Evolutionary conservation across 345 rosid genomes (phyloP), one percentile per base, ranked within the genome.

Genomic region (Pistacia vera): DNA sequence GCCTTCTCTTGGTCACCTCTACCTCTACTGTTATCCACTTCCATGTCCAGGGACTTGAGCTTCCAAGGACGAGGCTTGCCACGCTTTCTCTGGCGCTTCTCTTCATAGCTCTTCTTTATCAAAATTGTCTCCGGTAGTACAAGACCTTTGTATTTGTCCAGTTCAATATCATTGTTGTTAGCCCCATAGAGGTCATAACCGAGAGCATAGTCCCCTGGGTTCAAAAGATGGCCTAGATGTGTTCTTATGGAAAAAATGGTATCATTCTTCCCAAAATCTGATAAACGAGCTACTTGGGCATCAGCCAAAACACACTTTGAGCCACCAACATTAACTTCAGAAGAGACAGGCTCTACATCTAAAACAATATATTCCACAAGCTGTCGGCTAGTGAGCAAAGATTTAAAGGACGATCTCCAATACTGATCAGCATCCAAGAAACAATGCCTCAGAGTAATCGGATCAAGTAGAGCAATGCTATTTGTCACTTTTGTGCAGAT

Each of bases 221-320:
- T 61, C 59, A 72, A 36, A 62, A 72, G 68, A 61, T 61, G 75
- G 67, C 75, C 75, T 11, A 72, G 68, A 48, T 72, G 68, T 11
- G 75, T 72, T 48, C 58, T 72, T 48, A 72, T 61, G 4, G 46
- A 61, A 67, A 72, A 72, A 61, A 72, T 72, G 30, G 41, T 72
- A 72, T 72, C 75, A 11, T 72, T 72, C 48, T 72, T 72, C 58
- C 75, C 75, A 11, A 72, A 72, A 61, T 72, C 75, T 2, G 75
- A 72, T 20, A 72, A 48, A 60, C 75, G 75, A 48, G 85, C 80
- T 62, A 82, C 85, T 33, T 79, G 81, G 7, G 63, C 82, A 66
- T 82, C 82, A 36, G 82, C 82, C 66, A 79, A 44, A 20, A 55
- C 73, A 70, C 79, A 82, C 64, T 49, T 79, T 2, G 72, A 72